Conservation (phyloP, 179 eudicot genomes). For the Monotropa hypopitys region DNA sequence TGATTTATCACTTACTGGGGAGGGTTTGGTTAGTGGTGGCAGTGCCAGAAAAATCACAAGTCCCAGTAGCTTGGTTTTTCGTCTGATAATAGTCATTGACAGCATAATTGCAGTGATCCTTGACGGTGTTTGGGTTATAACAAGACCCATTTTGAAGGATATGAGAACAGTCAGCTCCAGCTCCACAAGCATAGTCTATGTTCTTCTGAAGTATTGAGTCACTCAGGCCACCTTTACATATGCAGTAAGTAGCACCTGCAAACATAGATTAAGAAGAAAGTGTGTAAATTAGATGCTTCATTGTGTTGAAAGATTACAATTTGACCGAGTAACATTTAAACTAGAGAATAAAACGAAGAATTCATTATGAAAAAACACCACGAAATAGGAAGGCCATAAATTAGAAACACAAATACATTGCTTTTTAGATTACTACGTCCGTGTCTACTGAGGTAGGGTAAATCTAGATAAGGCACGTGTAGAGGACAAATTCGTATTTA, state of each 20-base stretch:
- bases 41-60: slow-evolving; percentile 66
- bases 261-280: background rate
- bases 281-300: background rate
- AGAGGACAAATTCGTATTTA: too few relatives aligned
- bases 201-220: slow-evolving; percentile 35
- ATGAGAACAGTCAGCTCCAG: slow-evolving; percentile 53
- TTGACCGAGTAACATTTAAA: background rate
- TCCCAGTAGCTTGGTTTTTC: slow-evolving; percentile 30
- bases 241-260: slow-evolving; percentile 53
- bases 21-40: slow-evolving; percentile 28
- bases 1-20: slow-evolving; percentile 28
- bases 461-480: too few relatives aligned
- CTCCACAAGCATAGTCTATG: slow-evolving; percentile 83
- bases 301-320: background rate
- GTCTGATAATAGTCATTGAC: slow-evolving; percentile 71
- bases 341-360: background rate
- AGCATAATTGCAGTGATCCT: slow-evolving; percentile 71
- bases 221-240: slow-evolving; percentile 47
- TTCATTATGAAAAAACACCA: too few relatives aligned
- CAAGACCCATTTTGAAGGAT: slow-evolving; percentile 46
- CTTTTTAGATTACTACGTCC: background rate
- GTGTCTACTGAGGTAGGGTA: too few relatives aligned
- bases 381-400: too few relatives aligned
- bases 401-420: background rate
- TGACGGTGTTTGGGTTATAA: slow-evolving; percentile 47